Conservation (phyloP, 2,329 filamentous ascomycete genomes). For the Exophiala sp. region DNA sequence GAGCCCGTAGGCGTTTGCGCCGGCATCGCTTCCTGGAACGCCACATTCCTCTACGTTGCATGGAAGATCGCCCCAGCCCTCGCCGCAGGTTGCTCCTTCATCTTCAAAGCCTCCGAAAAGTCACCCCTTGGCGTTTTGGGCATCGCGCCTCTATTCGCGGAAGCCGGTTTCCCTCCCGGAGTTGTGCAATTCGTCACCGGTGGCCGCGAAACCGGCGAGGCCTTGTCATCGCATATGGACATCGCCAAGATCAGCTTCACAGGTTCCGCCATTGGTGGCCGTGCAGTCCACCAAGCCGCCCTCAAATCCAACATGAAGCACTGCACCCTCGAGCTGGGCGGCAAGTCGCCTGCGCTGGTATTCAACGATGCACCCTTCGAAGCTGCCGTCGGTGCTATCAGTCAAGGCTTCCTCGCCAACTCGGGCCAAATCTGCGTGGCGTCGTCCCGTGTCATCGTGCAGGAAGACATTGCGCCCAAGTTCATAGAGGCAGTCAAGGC, state of each 20-base stretch:
- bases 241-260: conserved; percentile 78
- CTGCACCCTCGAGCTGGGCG: conserved; percentile 57
- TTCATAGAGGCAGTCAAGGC: conserved; percentile 47
- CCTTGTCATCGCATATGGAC: conserved; percentile 62
- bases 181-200: conserved; percentile 76
- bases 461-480: conserved; percentile 57
- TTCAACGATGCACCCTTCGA: conserved; percentile 56
- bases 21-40: conserved; percentile 84
- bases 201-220: conserved; percentile 63
- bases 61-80: conserved; percentile 54
- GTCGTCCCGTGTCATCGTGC: conserved; percentile 62
- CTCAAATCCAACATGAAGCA: conserved; percentile 53
- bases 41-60: conserved; percentile 58
- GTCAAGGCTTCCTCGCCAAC: conserved; percentile 58
- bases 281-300: conserved; percentile 35
- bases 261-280: conserved; percentile 67
- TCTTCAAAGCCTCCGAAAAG: conserved; percentile 57
- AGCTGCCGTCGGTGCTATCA: conserved; percentile 76
- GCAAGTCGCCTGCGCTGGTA: conserved; percentile 59
- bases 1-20: conserved; percentile 76
- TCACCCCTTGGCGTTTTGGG: conserved; percentile 56
- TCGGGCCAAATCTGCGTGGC: conserved; percentile 64
- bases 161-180: conserved; percentile 73
- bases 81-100: conserved; percentile 55
- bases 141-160: conserved; percentile 62